A percentile compares a stretch with the other conserved stretches of the same genome.
Conservation (phyloP, 306 rosid species). For the Rosa chinensis region DNA sequence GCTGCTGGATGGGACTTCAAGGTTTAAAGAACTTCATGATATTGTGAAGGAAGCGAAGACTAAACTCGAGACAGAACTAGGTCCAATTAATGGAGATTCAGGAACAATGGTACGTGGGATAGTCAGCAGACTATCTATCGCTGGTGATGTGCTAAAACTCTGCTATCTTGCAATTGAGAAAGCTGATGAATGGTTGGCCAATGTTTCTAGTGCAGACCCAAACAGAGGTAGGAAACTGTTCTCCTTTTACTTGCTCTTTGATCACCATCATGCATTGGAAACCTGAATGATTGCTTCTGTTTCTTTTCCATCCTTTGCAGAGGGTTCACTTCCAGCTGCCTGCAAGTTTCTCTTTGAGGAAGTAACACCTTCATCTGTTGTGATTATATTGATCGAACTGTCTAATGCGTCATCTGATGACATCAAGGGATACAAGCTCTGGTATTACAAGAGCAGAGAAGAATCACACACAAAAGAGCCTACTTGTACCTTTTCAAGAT, state of each 20-base stretch:
- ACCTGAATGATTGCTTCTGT: constrained; percentile 30
- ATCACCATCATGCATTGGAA: neutral
- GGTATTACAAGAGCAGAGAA: constrained; percentile 83
- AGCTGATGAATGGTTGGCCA: constrained; percentile 80
- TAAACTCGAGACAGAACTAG: constrained; percentile 88
- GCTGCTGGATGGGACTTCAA: constrained; percentile 78
- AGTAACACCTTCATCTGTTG: constrained; percentile 71
- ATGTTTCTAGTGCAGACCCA: constrained; percentile 50
- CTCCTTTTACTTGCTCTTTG: constrained; percentile 24
- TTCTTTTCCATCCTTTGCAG: constrained; percentile 42
- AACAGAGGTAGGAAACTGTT: constrained; percentile 62
- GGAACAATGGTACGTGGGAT: constrained; percentile 96
- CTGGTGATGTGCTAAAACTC: constrained; percentile 81
- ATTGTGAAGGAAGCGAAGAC: constrained; percentile 78
- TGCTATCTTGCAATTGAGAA: constrained; percentile 88
- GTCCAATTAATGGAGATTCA: constrained; percentile 85
- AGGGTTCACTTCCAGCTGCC: constrained; percentile 98
- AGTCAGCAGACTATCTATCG: constrained; percentile 93
- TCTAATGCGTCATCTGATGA: constrained; percentile 53
- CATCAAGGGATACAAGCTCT: constrained; percentile 88
- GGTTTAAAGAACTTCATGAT: constrained; percentile 82
- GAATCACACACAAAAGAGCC: constrained; percentile 72
- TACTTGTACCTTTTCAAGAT: constrained; percentile 73
- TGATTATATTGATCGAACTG: constrained; percentile 76
- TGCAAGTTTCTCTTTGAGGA: constrained; percentile 97